Percentiles rank a stretch among this genome's conserved stretches.
Conservation (phyloP, 768 basidiomycete species). For the Lactifluus piperatus region DNA sequence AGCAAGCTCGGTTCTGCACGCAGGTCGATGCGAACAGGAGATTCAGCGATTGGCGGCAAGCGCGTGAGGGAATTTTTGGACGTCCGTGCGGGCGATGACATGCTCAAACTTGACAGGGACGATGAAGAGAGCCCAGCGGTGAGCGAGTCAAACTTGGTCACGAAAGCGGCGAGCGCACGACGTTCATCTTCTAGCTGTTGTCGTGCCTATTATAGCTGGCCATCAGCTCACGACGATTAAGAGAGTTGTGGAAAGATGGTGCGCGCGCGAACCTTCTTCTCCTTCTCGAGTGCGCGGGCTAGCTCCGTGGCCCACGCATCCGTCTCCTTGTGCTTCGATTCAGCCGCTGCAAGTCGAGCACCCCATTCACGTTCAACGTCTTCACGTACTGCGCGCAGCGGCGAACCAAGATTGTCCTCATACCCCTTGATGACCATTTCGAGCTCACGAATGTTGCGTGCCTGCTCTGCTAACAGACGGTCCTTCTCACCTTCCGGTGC, state of each 20-base stretch:
- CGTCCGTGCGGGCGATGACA: slow-evolving; percentile 24
- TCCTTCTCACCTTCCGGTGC: slow-evolving; percentile 71
- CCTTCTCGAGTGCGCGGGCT: slow-evolving; percentile 68
- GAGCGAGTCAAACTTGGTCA: slow-evolving; percentile 71
- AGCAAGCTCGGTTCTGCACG: slow-evolving; percentile 28
- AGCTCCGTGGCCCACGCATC: slow-evolving; percentile 69
- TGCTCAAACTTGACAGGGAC: background rate
- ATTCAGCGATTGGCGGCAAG: slow-evolving; percentile 29
- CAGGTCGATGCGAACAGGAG: slow-evolving; percentile 45
- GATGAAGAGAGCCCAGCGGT: slow-evolving; percentile 33
- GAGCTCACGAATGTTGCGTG: slow-evolving; percentile 67
- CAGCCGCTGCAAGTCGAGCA: slow-evolving; percentile 49
- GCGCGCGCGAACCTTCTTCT: slow-evolving; percentile 47
- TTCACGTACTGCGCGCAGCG: slow-evolving; percentile 53
- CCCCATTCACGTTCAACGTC: slow-evolving; percentile 72
- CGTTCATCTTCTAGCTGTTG: slow-evolving; percentile 69
- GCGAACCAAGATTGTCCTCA: slow-evolving; percentile 65
- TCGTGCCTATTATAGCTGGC: slow-evolving; percentile 37
- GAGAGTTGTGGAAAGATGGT: background rate
- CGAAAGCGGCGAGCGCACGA: slow-evolving; percentile 69
- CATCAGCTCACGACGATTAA: background rate
- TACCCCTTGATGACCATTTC: slow-evolving; percentile 65
- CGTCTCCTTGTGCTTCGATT: slow-evolving; percentile 52
- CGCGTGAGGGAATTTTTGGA: slow-evolving; percentile 22
- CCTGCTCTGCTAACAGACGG: slow-evolving; percentile 60